Conservation (phyloP, 352 stramenopile genomes). For the Phytophthora vignae region DNA sequence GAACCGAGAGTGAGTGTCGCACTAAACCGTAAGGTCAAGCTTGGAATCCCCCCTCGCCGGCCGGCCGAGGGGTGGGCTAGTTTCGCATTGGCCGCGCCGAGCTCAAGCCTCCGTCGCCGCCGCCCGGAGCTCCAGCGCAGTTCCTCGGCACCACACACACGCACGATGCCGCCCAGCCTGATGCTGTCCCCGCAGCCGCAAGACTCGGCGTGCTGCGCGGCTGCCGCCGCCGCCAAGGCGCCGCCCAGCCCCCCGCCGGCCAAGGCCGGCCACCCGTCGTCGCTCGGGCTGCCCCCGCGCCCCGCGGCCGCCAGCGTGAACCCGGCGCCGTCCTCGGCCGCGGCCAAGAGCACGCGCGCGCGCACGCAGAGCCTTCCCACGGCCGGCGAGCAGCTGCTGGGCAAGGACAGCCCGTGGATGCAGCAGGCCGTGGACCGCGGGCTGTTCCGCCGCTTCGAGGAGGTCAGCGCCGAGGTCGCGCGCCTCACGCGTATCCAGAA, state of each 20-base stretch:
- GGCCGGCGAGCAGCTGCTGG: constrained; percentile 11
- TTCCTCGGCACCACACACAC: too few species aligned
- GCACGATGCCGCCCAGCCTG: constrained; percentile 31
- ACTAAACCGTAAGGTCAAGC: neutral
- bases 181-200: constrained; percentile 34
- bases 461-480: constrained; percentile 58
- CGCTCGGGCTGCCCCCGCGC: constrained; percentile 15
- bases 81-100: constrained; percentile 28
- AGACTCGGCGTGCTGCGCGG: constrained; percentile 10
- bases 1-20: constrained; percentile 18
- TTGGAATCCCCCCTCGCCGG: too few species aligned
- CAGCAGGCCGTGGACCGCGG: constrained; percentile 56
- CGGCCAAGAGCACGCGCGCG: constrained; percentile 12
- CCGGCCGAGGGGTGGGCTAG: neutral
- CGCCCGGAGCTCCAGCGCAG: constrained; percentile 2
- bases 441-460: constrained; percentile 67
- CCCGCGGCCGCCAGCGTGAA: constrained; percentile 26
- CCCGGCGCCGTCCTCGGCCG: neutral
- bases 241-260: neutral
- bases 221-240: constrained; percentile 12
- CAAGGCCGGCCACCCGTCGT: constrained; percentile 8
- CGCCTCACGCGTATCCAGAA: constrained; percentile 49
- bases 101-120: neutral
- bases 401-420: constrained; percentile 26
- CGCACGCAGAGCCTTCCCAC: constrained; percentile 46